Base-by-base conservation (phyloP, 108 stramenopile genomes). In the Fistulifera solaris region DNA sequence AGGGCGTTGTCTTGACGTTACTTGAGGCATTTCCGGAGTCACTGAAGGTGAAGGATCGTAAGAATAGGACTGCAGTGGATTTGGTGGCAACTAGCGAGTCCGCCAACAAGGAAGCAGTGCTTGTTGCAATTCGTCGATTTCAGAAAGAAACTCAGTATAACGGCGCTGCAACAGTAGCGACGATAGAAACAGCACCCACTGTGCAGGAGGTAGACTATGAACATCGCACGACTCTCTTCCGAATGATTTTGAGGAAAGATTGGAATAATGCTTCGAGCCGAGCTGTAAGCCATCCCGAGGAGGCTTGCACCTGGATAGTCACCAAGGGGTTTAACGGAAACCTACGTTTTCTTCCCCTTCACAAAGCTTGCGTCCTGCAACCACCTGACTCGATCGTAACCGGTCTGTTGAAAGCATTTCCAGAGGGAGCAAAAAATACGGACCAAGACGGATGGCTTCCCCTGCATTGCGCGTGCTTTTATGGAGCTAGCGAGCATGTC, bases 371-470 rank as follows among this genome's bases (percentile, higher is more conserved):
- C 71, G 85, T 92, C 16, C 64, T 92, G 28, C 63, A 72, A 40
- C 90, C 90, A 13, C 86, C 90, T 0, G 58, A 55, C 1, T 51
- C 28, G 4, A 65, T 86, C 11, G 70, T 87, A 39, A 77, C 72
- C 22, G 52, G 65, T 1, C 54, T 92, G 10, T 48, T 92, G 7
- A 27, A 58, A 18, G 86, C 90, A 0, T 81, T 79, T 48, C 77
- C 72, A 3, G 80, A 83, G 18, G 84, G 82, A 1, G 77, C 78
- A 19, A 57, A 62, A 14, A 54, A 65, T 21, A 57, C 59, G 18
- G 90, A 92, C 70, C 90, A 92, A 70, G 90, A 92, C 67, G 85
- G 90, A 56, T 92, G 90, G 90, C 70, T 87, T 27, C 85, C 90
- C 15, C 51, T 87, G 13, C 90, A 92, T 45, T 92, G 90, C 57